phyloP scores from a whole-genome alignment of 1,139 yeast species.

The Geotrichum siamense region DNA sequence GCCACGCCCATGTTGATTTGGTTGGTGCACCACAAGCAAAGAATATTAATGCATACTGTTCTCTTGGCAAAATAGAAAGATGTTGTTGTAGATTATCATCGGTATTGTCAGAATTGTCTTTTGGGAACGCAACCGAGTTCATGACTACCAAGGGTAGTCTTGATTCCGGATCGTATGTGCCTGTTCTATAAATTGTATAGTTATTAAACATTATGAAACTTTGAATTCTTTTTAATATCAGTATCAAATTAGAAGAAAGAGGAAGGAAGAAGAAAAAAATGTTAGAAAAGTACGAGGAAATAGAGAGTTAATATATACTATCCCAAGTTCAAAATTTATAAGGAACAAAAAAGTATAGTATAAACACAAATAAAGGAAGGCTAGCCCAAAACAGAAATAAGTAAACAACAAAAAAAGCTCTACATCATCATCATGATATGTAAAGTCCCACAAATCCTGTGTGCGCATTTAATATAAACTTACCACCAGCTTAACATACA shows the following conservation, averaged over 20 bases:
- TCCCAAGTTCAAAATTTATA: too few species aligned
- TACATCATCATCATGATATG: too few species aligned
- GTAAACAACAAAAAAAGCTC: too few species aligned
- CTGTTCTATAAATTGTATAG: slow-evolving; percentile 54
- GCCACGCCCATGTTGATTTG: slow-evolving; percentile 62
- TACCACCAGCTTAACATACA: too few species aligned
- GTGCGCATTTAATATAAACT: too few species aligned
- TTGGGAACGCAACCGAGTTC: slow-evolving; percentile 64
- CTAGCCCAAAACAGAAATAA: too few species aligned
- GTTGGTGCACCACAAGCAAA: slow-evolving; percentile 69
- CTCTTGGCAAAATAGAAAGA: slow-evolving; percentile 42
- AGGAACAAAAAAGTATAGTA: too few species aligned
- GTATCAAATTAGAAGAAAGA: slow-evolving; percentile 1
- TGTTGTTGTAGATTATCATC: slow-evolving; percentile 25
- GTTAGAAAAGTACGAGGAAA: too few species aligned
- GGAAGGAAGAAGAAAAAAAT: slow-evolving; percentile 1
- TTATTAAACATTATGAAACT: slow-evolving; percentile 37
- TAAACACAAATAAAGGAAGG: too few species aligned
- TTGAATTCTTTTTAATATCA: too few species aligned
- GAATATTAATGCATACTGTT: slow-evolving; percentile 58
- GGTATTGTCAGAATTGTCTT: slow-evolving; percentile 12
- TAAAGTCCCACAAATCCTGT: too few species aligned
- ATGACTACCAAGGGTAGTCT: slow-evolving; percentile 62
- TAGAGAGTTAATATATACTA: too few species aligned
- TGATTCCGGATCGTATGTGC: slow-evolving; percentile 52